A percentile compares a stretch with the other conserved stretches of the same genome.
phyloP scores from a whole-genome alignment of 805 yeast species.

The Pichia exigua region DNA sequence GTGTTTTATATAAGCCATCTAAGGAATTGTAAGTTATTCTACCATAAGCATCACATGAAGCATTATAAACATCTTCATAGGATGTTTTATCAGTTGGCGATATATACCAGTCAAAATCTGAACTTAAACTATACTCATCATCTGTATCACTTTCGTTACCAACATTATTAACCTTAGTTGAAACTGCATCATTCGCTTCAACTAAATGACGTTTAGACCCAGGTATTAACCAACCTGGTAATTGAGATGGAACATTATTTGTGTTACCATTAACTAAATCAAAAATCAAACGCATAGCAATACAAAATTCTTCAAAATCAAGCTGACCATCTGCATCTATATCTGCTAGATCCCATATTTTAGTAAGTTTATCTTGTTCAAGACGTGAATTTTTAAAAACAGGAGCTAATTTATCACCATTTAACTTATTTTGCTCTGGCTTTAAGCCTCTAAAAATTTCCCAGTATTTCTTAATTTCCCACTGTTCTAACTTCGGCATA shows the following conservation, averaged over 20 bases:
- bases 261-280: slow-evolving; percentile 73
- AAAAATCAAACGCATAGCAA: slow-evolving; percentile 91
- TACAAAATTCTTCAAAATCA: slow-evolving; percentile 97
- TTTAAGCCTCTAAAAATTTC: slow-evolving; percentile 87
- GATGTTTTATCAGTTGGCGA: slow-evolving; percentile 76
- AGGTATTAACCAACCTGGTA: slow-evolving; percentile 93
- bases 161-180: slow-evolving; percentile 20
- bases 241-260: slow-evolving; percentile 51
- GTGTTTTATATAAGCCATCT: slow-evolving; percentile 57
- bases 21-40: slow-evolving; percentile 70
- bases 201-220: slow-evolving; percentile 78
- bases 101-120: slow-evolving; percentile 92
- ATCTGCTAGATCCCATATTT: slow-evolving; percentile 88
- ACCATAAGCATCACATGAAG: slow-evolving; percentile 72
- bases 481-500: slow-evolving; percentile 72
- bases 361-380: slow-evolving; percentile 65
- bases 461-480: slow-evolving; percentile 98
- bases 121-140: slow-evolving; percentile 53
- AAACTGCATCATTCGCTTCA: slow-evolving; percentile 70
- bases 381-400: slow-evolving; percentile 86
- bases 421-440: slow-evolving; percentile 71
- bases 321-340: slow-evolving; percentile 85
- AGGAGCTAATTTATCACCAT: slow-evolving; percentile 78
- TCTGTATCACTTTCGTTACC: slow-evolving; percentile 42
- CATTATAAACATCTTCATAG: slow-evolving; percentile 70